phyloP scores from a whole-genome alignment of 1,284 basidiomycete species.

The Ustilago tritici region DNA sequence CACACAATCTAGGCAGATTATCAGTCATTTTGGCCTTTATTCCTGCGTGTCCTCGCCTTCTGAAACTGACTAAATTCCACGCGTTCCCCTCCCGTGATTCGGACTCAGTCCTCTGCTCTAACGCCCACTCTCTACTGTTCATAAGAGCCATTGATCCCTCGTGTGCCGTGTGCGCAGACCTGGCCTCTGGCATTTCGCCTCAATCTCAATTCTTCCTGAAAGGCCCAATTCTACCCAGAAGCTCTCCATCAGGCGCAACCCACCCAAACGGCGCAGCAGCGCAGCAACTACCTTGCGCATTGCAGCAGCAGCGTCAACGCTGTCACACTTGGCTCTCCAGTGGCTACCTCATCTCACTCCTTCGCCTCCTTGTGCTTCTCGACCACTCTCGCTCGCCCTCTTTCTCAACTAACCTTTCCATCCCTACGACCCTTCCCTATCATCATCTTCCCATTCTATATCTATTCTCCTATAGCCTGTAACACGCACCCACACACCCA shows the following conservation, averaged over 20 bases:
- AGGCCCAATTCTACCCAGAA: background rate
- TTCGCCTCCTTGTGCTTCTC: background rate
- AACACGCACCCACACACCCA: constrained; percentile 15
- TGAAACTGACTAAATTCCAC: background rate
- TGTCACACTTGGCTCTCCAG: background rate
- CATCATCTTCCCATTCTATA: constrained; percentile 4
- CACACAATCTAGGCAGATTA: background rate
- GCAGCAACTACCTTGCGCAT: background rate
- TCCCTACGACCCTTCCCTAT: background rate
- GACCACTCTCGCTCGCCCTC: background rate
- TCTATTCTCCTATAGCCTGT: constrained; percentile 2
- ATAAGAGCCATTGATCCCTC: background rate
- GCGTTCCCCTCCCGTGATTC: background rate
- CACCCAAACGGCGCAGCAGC: constrained; percentile 2
- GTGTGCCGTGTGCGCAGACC: background rate
- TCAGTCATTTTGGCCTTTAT: background rate
- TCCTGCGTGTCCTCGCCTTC: background rate
- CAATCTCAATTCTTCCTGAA: constrained; percentile 1
- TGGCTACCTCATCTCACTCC: constrained; percentile 12
- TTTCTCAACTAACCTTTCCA: background rate
- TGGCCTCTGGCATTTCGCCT: background rate
- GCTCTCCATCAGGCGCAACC: background rate
- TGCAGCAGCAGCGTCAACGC: background rate
- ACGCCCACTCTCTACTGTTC: constrained; percentile 1
- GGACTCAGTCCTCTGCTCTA: constrained; percentile 6